These are phyloP conservation scores for Echeveria elegans DNA, from an alignment of 164 flowering plant genomes.

Conservation along the genomic window DNA sequence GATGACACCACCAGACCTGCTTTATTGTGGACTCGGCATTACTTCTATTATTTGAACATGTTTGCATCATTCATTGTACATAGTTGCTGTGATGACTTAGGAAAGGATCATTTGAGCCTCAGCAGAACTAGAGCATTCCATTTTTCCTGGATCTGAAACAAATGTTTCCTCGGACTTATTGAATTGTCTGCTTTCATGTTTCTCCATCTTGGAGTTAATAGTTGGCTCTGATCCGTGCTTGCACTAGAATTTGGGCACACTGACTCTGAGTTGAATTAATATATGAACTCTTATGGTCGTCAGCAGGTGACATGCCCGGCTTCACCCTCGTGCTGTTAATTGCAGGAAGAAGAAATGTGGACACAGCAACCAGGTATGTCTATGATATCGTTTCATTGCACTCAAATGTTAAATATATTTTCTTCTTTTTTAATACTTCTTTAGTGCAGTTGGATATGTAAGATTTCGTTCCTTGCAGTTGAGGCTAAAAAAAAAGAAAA, in stretches of 20 bases:
- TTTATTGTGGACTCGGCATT: too few relatives aligned
- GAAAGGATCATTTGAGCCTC: too few relatives aligned
- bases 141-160: too few relatives aligned
- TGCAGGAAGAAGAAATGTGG: constrained; percentile 48
- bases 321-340: constrained; percentile 41
- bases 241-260: not conserved
- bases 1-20: too few relatives aligned
- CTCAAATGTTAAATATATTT: not conserved
- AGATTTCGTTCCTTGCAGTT: not conserved
- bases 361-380: constrained; percentile 38
- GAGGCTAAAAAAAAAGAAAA: constrained; percentile 13
- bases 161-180: too few relatives aligned
- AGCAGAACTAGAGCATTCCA: too few relatives aligned
- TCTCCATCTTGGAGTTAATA: not conserved
- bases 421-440: not conserved
- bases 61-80: too few relatives aligned
- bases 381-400: not conserved
- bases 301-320: constrained; percentile 32
- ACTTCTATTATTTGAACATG: too few relatives aligned
- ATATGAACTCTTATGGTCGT: not conserved
- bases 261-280: not conserved
- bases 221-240: too few relatives aligned
- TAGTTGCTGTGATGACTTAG: too few relatives aligned
- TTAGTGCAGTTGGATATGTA: not conserved
- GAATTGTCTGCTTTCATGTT: too few relatives aligned